A percentile compares a stretch with the other conserved stretches of the same genome.
phyloP scores from a whole-genome alignment of 306 rosid species.

The Pyrus betulifolia region DNA sequence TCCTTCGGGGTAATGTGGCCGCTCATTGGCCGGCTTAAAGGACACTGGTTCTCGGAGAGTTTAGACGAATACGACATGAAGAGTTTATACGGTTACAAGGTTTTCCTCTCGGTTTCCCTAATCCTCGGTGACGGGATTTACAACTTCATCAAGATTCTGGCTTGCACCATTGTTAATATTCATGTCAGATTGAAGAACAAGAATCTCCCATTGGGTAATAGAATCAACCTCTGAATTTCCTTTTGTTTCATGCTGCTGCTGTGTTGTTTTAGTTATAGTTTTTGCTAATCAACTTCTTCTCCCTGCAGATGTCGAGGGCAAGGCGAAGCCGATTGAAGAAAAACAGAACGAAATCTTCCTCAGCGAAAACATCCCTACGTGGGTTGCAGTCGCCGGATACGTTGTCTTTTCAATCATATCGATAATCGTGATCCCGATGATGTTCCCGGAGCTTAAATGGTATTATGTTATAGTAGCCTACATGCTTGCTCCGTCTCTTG shows the following conservation, averaged over 20 bases:
- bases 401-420: conserved; percentile 29
- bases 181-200: conserved; percentile 21
- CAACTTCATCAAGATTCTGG: conserved; percentile 60
- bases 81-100: conserved; percentile 91
- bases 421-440: conserved; percentile 44
- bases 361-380: conserved; percentile 56
- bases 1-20: conserved; percentile 87
- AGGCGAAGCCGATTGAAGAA: conserved; percentile 18
- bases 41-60: conserved; percentile 67
- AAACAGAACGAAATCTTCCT: conserved; percentile 53
- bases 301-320: conserved; percentile 21
- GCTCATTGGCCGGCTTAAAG: conserved; percentile 50
- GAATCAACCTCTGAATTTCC: neutral
- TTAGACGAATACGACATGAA: conserved; percentile 75
- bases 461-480: conserved; percentile 34
- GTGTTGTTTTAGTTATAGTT: neutral
- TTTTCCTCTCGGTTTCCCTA: conserved; percentile 66
- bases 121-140: conserved; percentile 84
- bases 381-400: conserved; percentile 40
- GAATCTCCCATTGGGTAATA: conserved; percentile 20
- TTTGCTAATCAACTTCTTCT: neutral
- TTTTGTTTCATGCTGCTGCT: neutral
- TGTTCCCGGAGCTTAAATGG: conserved; percentile 58
- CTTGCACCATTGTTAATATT: conserved; percentile 35
- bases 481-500: conserved; percentile 76